Base-by-base conservation (phyloP, 1,139 yeast species). In the Suhomyces wounanorum region DNA sequence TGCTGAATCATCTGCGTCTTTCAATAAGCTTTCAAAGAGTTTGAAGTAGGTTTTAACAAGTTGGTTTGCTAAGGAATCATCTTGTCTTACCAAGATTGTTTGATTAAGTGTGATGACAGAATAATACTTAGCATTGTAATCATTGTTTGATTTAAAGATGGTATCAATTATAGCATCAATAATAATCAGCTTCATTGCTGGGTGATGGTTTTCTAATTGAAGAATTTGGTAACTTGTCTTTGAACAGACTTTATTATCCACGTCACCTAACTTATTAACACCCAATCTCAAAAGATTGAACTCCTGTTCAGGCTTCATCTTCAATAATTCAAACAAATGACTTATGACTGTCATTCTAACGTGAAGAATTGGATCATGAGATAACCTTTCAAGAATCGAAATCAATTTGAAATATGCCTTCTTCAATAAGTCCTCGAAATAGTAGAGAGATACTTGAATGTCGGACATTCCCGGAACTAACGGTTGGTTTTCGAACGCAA, bases 241-340 rank as follows among this genome's bases (percentile, higher is more conserved):
- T 1, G 98, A 88, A 0, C 96, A 83, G 10, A 94, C 97, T 66
- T 90, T 91, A 57, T 89, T 87, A 59, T 94, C 97, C 45, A 81
- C 79, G 65, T 94, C 99, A 71, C 99, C 99, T 45, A 94, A 77
- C 67, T 94, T 94, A 68, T 95, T 94, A 45, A 91, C 95, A 47
- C 96, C 97, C 52, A 95, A 77, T 60, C 94, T 81, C 61, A 94
- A 77, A 58, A 95, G 75, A 66, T 95, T 94, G 46, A 87, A 96
- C 70, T 94, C 99, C 73, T 95, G 99, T 72, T 94, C 99, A 3
- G 99, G 98, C 66, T 92, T 94, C 14, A 87, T 79, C 58, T 83
- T 85, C 54, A 94, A 73, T 43, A 94, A 76, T 54, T 89, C 96
- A 59, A 92, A 88, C 40, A 92, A 79, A 63, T 89, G 94, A 44